A percentile compares a stretch with the other conserved stretches of the same genome.
phyloP scores from a whole-genome alignment of 179 eudicot genomes.

The Gypsophila paniculata region DNA sequence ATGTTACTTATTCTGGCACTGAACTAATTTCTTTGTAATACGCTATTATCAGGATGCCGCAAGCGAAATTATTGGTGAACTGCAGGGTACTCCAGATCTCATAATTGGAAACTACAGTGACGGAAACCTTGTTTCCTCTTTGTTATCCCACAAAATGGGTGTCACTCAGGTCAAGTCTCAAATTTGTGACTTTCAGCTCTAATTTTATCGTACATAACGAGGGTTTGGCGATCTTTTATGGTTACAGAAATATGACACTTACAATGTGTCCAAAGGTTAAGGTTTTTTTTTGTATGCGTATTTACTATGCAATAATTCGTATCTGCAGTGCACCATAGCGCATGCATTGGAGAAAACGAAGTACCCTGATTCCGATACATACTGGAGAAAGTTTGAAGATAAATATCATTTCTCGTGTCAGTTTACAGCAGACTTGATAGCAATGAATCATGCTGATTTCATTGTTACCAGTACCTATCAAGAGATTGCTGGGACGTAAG shows the following conservation, averaged over 20 bases:
- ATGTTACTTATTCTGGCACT: too few relatives aligned
- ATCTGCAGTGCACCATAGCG: conserved; percentile 78
- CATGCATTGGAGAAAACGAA: conserved; percentile 92
- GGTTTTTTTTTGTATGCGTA: neutral
- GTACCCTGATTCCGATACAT: conserved; percentile 75
- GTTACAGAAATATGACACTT: neutral
- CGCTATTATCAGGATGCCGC: conserved; percentile 55
- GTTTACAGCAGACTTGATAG: conserved; percentile 83
- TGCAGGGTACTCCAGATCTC: conserved; percentile 71
- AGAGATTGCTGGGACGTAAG: conserved; percentile 89
- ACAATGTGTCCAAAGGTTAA: neutral
- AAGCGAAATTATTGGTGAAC: conserved; percentile 52
- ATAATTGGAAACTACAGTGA: conserved; percentile 92
- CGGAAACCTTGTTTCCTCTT: conserved; percentile 83
- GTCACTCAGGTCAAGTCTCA: conserved; percentile 55
- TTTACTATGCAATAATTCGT: neutral
- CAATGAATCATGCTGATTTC: conserved; percentile 90
- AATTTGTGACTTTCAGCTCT: neutral
- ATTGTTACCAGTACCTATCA: conserved; percentile 93
- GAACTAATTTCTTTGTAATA: neutral
- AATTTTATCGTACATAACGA: neutral
- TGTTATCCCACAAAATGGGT: conserved; percentile 74
- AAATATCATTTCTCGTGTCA: conserved; percentile 89
- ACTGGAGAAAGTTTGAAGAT: conserved; percentile 65
- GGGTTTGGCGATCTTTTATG: too few relatives aligned